Percentiles rank a stretch among this genome's conserved stretches.
phyloP scores from a whole-genome alignment of 352 stramenopile genomes.

The Phytophthora fragariae region DNA sequence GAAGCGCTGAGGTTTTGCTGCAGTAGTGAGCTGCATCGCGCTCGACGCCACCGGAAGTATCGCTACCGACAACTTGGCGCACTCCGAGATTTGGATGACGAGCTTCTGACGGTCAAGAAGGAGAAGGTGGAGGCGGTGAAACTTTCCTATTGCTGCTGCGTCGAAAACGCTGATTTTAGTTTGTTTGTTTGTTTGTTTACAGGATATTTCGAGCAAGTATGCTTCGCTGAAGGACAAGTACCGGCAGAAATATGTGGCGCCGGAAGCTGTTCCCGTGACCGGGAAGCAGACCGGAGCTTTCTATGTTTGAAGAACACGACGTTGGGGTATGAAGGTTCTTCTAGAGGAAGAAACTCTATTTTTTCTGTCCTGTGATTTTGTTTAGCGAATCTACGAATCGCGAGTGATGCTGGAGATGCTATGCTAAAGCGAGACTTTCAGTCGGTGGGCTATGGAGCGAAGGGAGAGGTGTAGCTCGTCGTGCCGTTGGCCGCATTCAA shows the following conservation, averaged over 20 bases:
- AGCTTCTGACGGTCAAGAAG: slow-evolving; percentile 71
- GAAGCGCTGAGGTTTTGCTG: slow-evolving; percentile 77
- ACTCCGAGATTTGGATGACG: slow-evolving; percentile 72
- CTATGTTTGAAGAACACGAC: slow-evolving; percentile 45
- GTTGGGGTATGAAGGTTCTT: not conserved
- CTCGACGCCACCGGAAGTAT: slow-evolving; percentile 61
- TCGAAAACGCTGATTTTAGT: slow-evolving; percentile 5
- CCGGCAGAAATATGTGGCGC: slow-evolving; percentile 73
- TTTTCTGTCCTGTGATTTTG: slow-evolving; percentile 10
- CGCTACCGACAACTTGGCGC: slow-evolving; percentile 64
- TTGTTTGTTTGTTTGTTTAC: not conserved
- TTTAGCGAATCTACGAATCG: not conserved
- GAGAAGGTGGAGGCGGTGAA: slow-evolving; percentile 54
- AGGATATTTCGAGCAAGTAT: slow-evolving; percentile 84
- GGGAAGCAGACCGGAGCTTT: slow-evolving; percentile 29
- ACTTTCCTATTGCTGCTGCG: not conserved
- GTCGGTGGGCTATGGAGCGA: slow-evolving; percentile 48
- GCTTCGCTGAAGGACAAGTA: slow-evolving; percentile 78
- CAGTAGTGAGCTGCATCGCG: slow-evolving; percentile 61
- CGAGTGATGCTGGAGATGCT: not conserved
- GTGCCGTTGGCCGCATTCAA: slow-evolving; percentile 45
- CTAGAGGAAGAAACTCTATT: slow-evolving; percentile 18
- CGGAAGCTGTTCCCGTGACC: slow-evolving; percentile 42
- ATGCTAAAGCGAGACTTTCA: slow-evolving; percentile 48
- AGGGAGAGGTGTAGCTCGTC: slow-evolving; percentile 52